Base-by-base conservation (phyloP, 2,329 filamentous ascomycete species). In the Fulvia fulva region DNA sequence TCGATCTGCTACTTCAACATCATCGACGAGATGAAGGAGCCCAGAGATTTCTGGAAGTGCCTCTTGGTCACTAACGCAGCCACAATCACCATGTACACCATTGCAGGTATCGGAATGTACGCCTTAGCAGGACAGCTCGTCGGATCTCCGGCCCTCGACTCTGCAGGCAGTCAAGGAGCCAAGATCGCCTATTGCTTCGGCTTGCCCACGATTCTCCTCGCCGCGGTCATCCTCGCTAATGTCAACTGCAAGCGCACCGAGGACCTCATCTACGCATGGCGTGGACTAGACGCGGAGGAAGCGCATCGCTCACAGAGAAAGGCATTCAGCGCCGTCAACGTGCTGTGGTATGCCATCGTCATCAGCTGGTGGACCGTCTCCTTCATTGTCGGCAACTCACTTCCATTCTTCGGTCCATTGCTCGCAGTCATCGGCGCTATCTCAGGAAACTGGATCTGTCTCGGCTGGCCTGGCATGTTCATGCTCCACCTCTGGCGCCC, bases 131-230 rank as follows among this genome's bases (percentile, higher is more conserved):
- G 87, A 1, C 75, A 78, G 0, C 71, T 77, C n/a, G 85, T 89
- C 1, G 76, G 79, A 1, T 85, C 83, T 0, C 87, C 87, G 0
- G 87, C 87, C 0, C 78, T 90, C 1, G 82, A 83, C 6, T 86
- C 85, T 0, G 83, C 86, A 11, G 78, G 78, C 1, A 71, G 70
- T 0, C 63, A 80, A 0, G 73, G 88, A 32, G 76, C 80, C 41
- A 88, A 88, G 70, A 74, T 86, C n/a, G 85, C 86, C n/a, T 90
- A 85, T 73, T 86, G 85, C 23, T 77, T 90, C 59, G 87, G 87
- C 0, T 78, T 87, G 2, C 87, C 87, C 14, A 89, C 87, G 1
- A 89, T 90, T 58, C 76, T 90, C 50, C 83, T 90, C 51, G 85
- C 87, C 0, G 87, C 87, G 54, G 86, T 89, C 6, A 87, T 90